Conservation (phyloP, 805 yeast genomes). For the Myxozyma sirexii region DNA sequence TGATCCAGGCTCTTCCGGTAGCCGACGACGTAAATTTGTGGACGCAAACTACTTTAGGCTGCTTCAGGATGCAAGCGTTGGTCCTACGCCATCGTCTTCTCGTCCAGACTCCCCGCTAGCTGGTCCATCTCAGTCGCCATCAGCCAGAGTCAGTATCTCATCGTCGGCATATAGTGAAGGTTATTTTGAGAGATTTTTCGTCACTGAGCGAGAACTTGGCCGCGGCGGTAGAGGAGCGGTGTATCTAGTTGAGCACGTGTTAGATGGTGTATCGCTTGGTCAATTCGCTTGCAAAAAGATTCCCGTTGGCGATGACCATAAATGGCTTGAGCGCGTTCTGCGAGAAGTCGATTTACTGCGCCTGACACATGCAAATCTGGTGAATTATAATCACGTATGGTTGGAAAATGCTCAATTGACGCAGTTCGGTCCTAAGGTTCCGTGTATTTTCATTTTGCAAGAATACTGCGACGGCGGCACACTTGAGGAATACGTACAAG, state of each 20-base stretch:
- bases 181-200: constrained; percentile 70
- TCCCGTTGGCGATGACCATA: constrained; percentile 75
- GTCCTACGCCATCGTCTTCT: background rate
- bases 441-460: constrained; percentile 78
- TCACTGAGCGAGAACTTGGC: constrained; percentile 62
- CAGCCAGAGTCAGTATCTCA: constrained; percentile 44
- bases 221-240: constrained; percentile 86
- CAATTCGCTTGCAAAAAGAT: constrained; percentile 82
- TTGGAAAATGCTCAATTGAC: constrained; percentile 63
- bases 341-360: constrained; percentile 74
- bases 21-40: constrained; percentile 22
- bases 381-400: constrained; percentile 91
- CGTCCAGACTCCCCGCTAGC: background rate
- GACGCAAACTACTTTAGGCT: constrained; percentile 26
- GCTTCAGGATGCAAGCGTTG: constrained; percentile 13
- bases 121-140: background rate
- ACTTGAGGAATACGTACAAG: constrained; percentile 63
- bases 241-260: constrained; percentile 77
- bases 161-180: constrained; percentile 74
- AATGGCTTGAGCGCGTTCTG: constrained; percentile 69
- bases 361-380: constrained; percentile 62
- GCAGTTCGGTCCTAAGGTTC: constrained; percentile 60
- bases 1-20: background rate
- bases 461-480: constrained; percentile 92
- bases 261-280: constrained; percentile 73